Evolutionary conservation across 2,329 filamentous ascomycete species (phyloP).

Genomic region (Elsinoe fawcettii): DNA sequence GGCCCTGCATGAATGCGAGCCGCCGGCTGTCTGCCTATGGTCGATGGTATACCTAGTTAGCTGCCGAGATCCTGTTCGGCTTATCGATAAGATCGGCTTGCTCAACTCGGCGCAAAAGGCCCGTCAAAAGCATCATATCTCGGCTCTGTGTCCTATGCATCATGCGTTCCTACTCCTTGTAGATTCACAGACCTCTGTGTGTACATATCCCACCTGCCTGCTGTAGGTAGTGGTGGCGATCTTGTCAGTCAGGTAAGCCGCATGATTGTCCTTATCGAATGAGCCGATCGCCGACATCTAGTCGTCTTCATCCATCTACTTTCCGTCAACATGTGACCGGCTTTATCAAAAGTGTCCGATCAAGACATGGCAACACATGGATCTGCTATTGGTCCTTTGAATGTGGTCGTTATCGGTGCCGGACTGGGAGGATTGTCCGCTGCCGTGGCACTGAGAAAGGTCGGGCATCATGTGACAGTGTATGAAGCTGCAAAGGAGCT

Average conservation of each 20-base stretch:
- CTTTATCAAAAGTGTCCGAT: no score
- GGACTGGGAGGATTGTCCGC: constrained; percentile 29
- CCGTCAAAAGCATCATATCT: background rate
- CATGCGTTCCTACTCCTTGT: no score
- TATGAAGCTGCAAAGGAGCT: constrained; percentile 23
- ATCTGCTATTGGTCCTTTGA: no score
- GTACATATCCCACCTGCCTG: no score
- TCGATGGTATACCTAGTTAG: no score
- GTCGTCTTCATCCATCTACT: background rate
- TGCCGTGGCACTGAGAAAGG: constrained; percentile 28
- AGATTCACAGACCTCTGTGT: no score
- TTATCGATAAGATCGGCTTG: background rate
- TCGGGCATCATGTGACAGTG: constrained; percentile 28
- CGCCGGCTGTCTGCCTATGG: background rate
- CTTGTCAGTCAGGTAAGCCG: background rate
- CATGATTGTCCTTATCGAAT: background rate
- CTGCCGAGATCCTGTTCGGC: background rate
- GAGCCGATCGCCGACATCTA: background rate
- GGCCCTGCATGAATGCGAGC: background rate
- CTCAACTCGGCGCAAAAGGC: no score
- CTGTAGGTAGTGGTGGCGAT: no score
- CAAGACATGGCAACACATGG: no score
- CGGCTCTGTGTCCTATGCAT: no score
- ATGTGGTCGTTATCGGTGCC: constrained; percentile 29
- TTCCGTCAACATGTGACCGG: no score